Evolutionary conservation across 306 rosid genomes (phyloP).

Genomic region (Cicer chorassanicum): DNA sequence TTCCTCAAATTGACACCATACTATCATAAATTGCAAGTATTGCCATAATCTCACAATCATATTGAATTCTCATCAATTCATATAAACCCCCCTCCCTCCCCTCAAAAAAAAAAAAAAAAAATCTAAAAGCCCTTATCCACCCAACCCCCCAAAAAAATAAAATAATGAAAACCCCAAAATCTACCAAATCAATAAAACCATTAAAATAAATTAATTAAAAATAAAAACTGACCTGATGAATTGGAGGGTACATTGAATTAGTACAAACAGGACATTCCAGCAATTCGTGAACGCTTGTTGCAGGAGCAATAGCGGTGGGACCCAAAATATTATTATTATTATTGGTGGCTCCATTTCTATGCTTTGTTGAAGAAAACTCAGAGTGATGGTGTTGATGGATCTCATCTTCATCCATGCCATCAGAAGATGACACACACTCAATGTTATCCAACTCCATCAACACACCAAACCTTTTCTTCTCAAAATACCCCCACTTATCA

Average conservation of each 20-base stretch:
- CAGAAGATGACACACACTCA: slow-evolving; percentile 85
- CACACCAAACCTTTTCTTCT: slow-evolving; percentile 32
- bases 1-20: slow-evolving; percentile 28
- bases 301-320: slow-evolving; percentile 71
- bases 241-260: slow-evolving; percentile 97
- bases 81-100: neutral
- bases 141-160: neutral
- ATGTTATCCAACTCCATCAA: slow-evolving; percentile 85
- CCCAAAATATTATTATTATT: slow-evolving; percentile 49
- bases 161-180: slow-evolving; percentile 30
- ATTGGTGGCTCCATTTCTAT: slow-evolving; percentile 63
- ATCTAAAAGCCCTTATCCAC: slow-evolving; percentile 1
- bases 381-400: slow-evolving; percentile 81
- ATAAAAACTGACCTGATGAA: slow-evolving; percentile 72
- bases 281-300: slow-evolving; percentile 95
- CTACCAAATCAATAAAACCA: neutral
- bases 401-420: slow-evolving; percentile 90
- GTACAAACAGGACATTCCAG: slow-evolving; percentile 96
- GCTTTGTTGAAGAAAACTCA: slow-evolving; percentile 71
- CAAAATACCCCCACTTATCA: neutral
- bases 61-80: slow-evolving; percentile 28
- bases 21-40: slow-evolving; percentile 30
- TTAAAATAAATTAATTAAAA: neutral
- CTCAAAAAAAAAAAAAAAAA: slow-evolving; percentile 30
- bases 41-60: slow-evolving; percentile 36